Conservation (phyloP, 2,329 filamentous ascomycete species). For the Fusarium sp. region DNA sequence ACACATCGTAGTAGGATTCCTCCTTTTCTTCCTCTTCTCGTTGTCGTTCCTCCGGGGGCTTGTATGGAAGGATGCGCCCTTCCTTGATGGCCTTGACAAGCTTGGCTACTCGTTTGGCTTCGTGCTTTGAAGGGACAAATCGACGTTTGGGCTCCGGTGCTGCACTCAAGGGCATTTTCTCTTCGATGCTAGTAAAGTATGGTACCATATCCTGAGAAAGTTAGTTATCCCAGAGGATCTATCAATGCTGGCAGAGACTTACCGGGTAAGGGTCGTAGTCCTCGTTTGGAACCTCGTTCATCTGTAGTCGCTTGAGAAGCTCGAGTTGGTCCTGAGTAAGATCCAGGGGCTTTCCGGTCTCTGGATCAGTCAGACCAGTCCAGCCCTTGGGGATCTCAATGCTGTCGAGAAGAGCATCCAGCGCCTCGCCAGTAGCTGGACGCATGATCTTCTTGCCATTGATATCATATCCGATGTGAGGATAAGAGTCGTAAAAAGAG, state of each 20-base stretch:
- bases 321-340: slow-evolving; percentile 89
- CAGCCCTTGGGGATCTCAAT: slow-evolving; percentile 97
- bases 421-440: slow-evolving; percentile 89
- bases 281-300: slow-evolving; percentile 87
- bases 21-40: slow-evolving; percentile 78
- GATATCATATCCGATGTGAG: slow-evolving; percentile 98
- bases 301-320: slow-evolving; percentile 86
- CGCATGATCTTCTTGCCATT: slow-evolving; percentile 98
- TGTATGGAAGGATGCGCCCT: slow-evolving; percentile 92
- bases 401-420: slow-evolving; percentile 93
- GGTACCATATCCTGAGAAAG: slow-evolving; percentile 78
- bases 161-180: slow-evolving; percentile 93
- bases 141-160: slow-evolving; percentile 96
- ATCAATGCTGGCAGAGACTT: slow-evolving; percentile 46
- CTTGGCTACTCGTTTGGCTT: slow-evolving; percentile 96
- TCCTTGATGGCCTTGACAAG: slow-evolving; percentile 95
- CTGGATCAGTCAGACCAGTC: slow-evolving; percentile 94
- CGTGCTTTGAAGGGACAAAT: slow-evolving; percentile 96
- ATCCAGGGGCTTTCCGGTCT: slow-evolving; percentile 91
- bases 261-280: slow-evolving; percentile 93
- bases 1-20: slow-evolving; percentile 84
- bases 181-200: slow-evolving; percentile 90
- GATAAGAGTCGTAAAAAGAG: slow-evolving; percentile 96
- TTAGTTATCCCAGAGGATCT: slow-evolving; percentile 11
- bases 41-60: slow-evolving; percentile 73